Base-by-base conservation (phyloP, 2,329 filamentous ascomycete species). In the Amesomyces nigricolor region DNA sequence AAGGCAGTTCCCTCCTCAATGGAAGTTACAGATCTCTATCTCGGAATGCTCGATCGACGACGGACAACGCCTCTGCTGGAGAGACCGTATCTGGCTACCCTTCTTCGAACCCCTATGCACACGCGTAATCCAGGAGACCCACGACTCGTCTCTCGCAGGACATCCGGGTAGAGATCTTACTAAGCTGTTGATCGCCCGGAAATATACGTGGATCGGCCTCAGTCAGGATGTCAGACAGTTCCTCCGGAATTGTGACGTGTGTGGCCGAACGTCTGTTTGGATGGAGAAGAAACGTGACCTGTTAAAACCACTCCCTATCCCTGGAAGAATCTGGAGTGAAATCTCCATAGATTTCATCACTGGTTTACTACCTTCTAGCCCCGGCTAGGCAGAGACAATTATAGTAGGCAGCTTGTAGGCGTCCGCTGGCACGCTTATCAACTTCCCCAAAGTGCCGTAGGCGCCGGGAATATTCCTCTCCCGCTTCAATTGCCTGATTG, bases 381-480 rank as follows among this genome's bases (percentile, higher is more conserved):
- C 29, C 29, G 29, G 29, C 29, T 9, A 30, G 9, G 29, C 44
- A 19, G 44, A 22, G 6, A 47, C 22, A 47, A 30, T 30, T 30
- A 30, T 30, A 8, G 44, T n/a, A n/a, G 94, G 90, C 11, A 91
- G 84, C 58, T 91, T 85, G 72, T 96, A 97, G 51, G 83, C 81
- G 51, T 96, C 90, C 56, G 63, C 48, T 40, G 79, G 83, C 47
- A 96, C 90, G 53, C 91, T 83, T 64, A 97, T 83, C n/a, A 99
- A 80, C 69, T 99, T 94, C 4, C 92, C 91, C 38, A 99, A 73
- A 0, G 91, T 95, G 48, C 95, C 94, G 68, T 96, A 95, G 1
- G 94, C 90, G 26, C 94, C 94, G 1, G 87, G 81, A 5, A 97
- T 82, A 57, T 90, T 82, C 60, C 87, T 78, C 62, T 95, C 85